Evolutionary conservation across 495 filamentous ascomycete species (phyloP), one percentile per base, ranked within the genome.

Genomic region (Xylaria scruposa): DNA sequence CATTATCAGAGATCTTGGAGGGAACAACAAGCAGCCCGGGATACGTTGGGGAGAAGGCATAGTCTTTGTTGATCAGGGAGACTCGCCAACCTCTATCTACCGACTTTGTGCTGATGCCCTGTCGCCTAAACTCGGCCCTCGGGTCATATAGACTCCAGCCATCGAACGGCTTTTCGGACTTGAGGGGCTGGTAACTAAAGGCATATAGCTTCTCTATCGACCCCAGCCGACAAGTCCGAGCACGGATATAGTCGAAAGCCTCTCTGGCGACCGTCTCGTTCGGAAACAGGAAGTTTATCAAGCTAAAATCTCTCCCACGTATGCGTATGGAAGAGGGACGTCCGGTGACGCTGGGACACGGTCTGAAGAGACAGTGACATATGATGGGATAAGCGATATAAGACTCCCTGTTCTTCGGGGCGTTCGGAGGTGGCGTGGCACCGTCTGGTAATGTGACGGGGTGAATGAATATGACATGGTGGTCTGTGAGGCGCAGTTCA

Each of bases 341-440:
- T 69, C 90, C 89, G 68, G 93, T 92, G 10, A 84, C 86, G 13
- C 91, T 88, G 46, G 93, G 91, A 69, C 88, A 88, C 67, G 93
- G 90, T 62, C 92, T 86, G 56, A 93, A 86, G 24, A 87, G 89
- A 77, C 92, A 94, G 73, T 88, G 88, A 12, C 89, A 86, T 77
- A 98, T 94, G 76, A 98, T 93, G 38, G 94, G 95, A 78, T 97
- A 99, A 19, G 95, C 93, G 67, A 99, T 92, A 93, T 95, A 98
- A 65, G 92, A 86, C 78, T 97, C 92, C 78, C 88, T 90, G n/a
- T 90, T 87, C 75, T 86, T 88, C 12, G 80, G 68, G 29, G 72
- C 72, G 68, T 69, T 82, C 75, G 73, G 74, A 36, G 33, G 75
- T n/a, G 62, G 60, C 17, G 70, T 21, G 8, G 59, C 68, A 12